Base-by-base conservation (phyloP, 2,329 filamentous ascomycete species). In the Hypocreales sp. region DNA sequence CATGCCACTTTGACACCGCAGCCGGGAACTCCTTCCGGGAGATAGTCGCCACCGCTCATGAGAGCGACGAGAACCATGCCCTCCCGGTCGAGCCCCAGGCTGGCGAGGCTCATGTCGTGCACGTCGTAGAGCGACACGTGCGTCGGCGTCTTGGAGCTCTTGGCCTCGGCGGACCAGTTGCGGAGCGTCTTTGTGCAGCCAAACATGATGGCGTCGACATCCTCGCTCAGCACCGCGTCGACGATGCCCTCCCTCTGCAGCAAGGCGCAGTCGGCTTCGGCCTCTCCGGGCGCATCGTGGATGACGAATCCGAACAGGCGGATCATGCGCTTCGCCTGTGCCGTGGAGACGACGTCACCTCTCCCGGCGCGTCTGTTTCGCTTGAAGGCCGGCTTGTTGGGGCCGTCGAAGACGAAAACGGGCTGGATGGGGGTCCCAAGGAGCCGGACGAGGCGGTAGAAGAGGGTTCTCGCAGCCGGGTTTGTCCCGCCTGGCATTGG, bases 121-220 rank as follows among this genome's bases (percentile, higher is more conserved):
- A 69, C 68, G 31, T 83, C 71, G 47, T 93, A 92, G 25, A 92
- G 58, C 23, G 77, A 81, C 28, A 95, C 77, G 44, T 95, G 90
- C 0, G 87, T 94, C 1, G 84, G 81, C 0, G 62, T 58, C 34
- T 78, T 79, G 40, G 62, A 57, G n/a, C 60, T 64, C 24, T 60
- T 64, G 9, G 62, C 64, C 45, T 92, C 82, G 4, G 79, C 67
- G 0, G 80, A 80, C 75, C 82, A 94, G 41, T 83, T 87, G 27
- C 83, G 68, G 22, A 94, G 55, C 0, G 79, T 87, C 20, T 72
- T 55, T 0, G 69, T 74, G 36, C 83, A 90, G 2, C 90, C 90
- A 55, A 95, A 95, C 87, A 95, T 95, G 42, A 95, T 69, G 2
- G 87, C 90, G 47, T 98, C 90, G 23, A 94, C 84, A 58, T 98